Conservation (phyloP, 2,329 filamentous ascomycete species). For the Davidsoniella eucalypti region DNA sequence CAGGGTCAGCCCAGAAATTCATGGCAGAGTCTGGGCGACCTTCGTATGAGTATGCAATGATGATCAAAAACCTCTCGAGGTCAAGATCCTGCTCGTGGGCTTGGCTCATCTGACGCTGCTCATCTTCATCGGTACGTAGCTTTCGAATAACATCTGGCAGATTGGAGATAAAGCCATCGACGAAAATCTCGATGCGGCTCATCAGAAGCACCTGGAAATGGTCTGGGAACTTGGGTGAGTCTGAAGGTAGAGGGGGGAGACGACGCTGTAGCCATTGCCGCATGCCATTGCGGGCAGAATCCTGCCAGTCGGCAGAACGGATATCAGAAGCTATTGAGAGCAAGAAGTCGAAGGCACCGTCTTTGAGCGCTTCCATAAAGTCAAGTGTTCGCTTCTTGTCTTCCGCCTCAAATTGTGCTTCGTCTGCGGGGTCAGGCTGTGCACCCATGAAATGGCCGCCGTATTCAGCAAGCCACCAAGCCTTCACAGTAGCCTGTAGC, state of each 20-base stretch:
- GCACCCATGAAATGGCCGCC: slow-evolving; percentile 76
- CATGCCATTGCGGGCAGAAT: slow-evolving; percentile 69
- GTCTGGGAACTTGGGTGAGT: slow-evolving; percentile 50
- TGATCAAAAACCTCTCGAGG: slow-evolving; percentile 77
- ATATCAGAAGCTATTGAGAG: slow-evolving; percentile 71
- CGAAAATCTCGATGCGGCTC: slow-evolving; percentile 69
- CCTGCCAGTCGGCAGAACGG: slow-evolving; percentile 68
- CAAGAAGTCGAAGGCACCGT: slow-evolving; percentile 85
- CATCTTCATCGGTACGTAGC: slow-evolving; percentile 76
- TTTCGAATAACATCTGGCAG: slow-evolving; percentile 82
- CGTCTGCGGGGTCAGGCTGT: slow-evolving; percentile 35
- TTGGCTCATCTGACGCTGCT: slow-evolving; percentile 56
- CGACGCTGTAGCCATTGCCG: slow-evolving; percentile 72
- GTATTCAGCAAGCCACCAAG: slow-evolving; percentile 88
- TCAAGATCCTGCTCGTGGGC: slow-evolving; percentile 52
- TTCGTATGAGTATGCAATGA: slow-evolving; percentile 86
- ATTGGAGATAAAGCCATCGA: slow-evolving; percentile 87
- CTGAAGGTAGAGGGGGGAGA: slow-evolving; percentile 49
- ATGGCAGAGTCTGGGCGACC: slow-evolving; percentile 68
- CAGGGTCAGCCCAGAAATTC: slow-evolving; percentile 81
- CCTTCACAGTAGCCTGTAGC: slow-evolving; percentile 60
- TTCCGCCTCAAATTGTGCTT: slow-evolving; percentile 28
- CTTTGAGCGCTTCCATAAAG: slow-evolving; percentile 63
- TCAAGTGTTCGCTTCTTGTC: slow-evolving; percentile 53
- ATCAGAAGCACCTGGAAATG: slow-evolving; percentile 60